Evolutionary conservation across 805 yeast genomes (phyloP), one percentile per base, ranked within the genome.

Genomic region (Torulaspora microellipsoides): DNA sequence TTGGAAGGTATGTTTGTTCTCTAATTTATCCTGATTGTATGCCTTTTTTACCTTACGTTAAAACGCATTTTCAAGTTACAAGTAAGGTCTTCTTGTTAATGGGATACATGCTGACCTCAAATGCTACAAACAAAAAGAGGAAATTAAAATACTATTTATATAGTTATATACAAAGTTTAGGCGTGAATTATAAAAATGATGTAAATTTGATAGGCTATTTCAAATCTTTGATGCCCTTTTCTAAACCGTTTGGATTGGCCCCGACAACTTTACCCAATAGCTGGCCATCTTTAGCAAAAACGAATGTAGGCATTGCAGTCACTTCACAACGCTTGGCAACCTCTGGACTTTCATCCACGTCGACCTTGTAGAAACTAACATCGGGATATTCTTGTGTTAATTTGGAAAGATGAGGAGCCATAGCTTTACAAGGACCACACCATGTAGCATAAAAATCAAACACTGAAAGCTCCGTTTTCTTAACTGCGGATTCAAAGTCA

Each of bases 401-500:
- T 43, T 69, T 67, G 15, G 73, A 72, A 35, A 80, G 60, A 15
- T 76, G 60, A 12, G 88, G 88, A 2, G 82, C 71, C 54, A 82
- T 73, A n/a, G 83, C 83, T 54, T 77, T 80, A 55, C 88, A 82
- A n/a, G 88, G 88, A 7, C 83, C 86, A 63, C 88, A 82, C 88
- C 88, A 82, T 9, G 79, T 75, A 27, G 88, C 87, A 62, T 73
- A 79, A 60, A 81, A 82, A 59, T 82, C 87, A 38, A 81, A 75
- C 2, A 81, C 67, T 1, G 81, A 68, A 30, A 77, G 60, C 4
- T 43, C 32, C 4, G 42, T 34, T 15, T 46, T 46, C 27, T 60
- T 49, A 34, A 68, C 65, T 3, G 63, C 53, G 4, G 54, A 47
- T 34, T 66, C 62, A 56, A 73, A 75, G 25, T 69, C 70, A 7